Conservation (phyloP, 352 stramenopile species). For the Saprolegnia parasitica region DNA sequence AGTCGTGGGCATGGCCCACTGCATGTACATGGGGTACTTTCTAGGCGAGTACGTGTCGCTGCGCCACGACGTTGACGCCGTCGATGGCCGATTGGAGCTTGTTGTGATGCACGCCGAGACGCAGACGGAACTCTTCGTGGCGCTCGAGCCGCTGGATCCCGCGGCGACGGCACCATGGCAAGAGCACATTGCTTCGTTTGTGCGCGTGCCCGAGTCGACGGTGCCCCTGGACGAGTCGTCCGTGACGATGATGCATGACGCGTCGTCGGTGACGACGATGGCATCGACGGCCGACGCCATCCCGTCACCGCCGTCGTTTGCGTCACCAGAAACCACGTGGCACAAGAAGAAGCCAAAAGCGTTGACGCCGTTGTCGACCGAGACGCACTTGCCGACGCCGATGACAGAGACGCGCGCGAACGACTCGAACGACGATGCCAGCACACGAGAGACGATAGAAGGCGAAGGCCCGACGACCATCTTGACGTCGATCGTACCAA, state of each 20-base stretch:
- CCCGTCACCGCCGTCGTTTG: neutral
- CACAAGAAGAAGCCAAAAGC: neutral
- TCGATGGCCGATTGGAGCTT: constrained; percentile 5
- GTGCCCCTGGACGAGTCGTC: neutral
- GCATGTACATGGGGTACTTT: constrained; percentile 12
- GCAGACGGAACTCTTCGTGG: neutral
- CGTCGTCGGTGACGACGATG: constrained; percentile 5
- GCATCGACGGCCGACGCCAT: neutral
- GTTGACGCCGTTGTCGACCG: neutral
- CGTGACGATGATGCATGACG: neutral
- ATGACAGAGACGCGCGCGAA: neutral
- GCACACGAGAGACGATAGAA: no score
- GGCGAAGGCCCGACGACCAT: no score
- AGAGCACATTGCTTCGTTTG: neutral
- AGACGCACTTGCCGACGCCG: neutral
- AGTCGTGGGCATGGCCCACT: neutral
- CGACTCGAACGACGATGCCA: no score
- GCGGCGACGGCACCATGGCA: neutral
- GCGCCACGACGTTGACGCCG: neutral
- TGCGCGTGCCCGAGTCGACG: neutral
- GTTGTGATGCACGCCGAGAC: constrained; percentile 5
- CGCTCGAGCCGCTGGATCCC: neutral
- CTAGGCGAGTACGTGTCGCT: constrained; percentile 19
- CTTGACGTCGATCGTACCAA: no score
- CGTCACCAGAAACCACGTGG: neutral